A percentile compares a stretch with the other conserved stretches of the same genome.
Conservation (phyloP, 2,329 filamentous ascomycete species). For the Xylariaceae sp. region DNA sequence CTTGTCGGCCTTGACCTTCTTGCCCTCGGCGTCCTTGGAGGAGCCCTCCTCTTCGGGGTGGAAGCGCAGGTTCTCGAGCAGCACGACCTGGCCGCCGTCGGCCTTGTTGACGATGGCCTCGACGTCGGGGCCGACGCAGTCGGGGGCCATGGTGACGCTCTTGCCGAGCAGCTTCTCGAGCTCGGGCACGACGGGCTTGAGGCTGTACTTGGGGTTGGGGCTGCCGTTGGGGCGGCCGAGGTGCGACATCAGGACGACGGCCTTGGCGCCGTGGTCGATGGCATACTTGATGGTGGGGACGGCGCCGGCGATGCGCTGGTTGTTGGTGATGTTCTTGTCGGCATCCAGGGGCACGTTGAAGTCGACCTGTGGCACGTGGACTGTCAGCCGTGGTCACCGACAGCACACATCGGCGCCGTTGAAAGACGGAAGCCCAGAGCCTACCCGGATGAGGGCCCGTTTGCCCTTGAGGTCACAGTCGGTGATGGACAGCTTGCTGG, state of each 20-base stretch:
- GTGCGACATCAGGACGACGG: slow-evolving; percentile 96
- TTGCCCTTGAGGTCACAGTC: slow-evolving; percentile 98
- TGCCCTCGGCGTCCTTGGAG: slow-evolving; percentile 85
- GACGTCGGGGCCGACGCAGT: slow-evolving; percentile 83
- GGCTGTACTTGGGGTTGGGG: slow-evolving; percentile 84
- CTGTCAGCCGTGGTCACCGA: slow-evolving; percentile 2
- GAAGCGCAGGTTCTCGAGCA: slow-evolving; percentile 97
- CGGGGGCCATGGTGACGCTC: slow-evolving; percentile 79
- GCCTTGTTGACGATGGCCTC: slow-evolving; percentile 86
- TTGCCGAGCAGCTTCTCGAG: slow-evolving; percentile 84
- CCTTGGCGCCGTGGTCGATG: slow-evolving; percentile 81
- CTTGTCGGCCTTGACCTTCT: slow-evolving; percentile 98
- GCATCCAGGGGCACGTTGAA: slow-evolving; percentile 98
- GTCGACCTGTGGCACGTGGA: slow-evolving; percentile 62
- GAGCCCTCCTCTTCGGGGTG: slow-evolving; percentile 97
- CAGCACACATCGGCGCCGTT: too few relatives aligned
- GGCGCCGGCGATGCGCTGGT: slow-evolving; percentile 94
- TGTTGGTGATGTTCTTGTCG: slow-evolving; percentile 93
- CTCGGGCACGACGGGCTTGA: slow-evolving; percentile 85
- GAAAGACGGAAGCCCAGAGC: slow-evolving; percentile 23
- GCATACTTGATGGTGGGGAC: slow-evolving; percentile 93
- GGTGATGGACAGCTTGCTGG: slow-evolving; percentile 94
- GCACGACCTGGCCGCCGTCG: slow-evolving; percentile 70
- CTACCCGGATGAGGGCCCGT: slow-evolving; percentile 91
- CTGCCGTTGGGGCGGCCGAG: slow-evolving; percentile 92